Evolutionary conservation across 768 basidiomycete genomes (phyloP).

Genomic region (Daedaleopsis sinensis): DNA sequence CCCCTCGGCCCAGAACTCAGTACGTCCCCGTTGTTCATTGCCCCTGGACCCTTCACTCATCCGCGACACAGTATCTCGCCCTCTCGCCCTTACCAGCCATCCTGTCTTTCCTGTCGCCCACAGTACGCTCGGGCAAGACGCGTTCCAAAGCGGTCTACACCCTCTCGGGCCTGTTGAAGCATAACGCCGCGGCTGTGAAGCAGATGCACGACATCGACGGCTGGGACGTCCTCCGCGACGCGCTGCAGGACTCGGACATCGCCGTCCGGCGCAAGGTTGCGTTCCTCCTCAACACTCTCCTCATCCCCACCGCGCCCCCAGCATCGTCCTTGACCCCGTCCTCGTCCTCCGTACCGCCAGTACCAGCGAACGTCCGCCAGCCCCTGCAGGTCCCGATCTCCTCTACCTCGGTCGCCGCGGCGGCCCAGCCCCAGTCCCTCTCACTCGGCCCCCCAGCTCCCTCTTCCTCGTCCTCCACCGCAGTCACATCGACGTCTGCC

Average conservation of each 20-base stretch:
- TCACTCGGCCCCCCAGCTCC: too few relatives aligned
- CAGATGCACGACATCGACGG: conserved; percentile 56
- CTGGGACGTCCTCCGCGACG: conserved; percentile 62
- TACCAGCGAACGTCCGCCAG: conserved; percentile 9
- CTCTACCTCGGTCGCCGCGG: not conserved
- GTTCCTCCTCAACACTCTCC: conserved; percentile 75
- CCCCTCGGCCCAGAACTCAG: conserved; percentile 77
- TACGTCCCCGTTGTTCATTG: too few relatives aligned
- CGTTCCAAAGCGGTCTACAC: conserved; percentile 85
- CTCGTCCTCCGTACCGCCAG: not conserved
- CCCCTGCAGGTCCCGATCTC: conserved; percentile 14
- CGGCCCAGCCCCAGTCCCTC: not conserved
- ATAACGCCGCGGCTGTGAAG: conserved; percentile 68
- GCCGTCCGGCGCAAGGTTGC: conserved; percentile 75
- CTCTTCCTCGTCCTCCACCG: not conserved
- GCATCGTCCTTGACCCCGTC: not conserved
- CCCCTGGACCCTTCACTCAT: too few relatives aligned
- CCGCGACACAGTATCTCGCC: conserved; percentile 65
- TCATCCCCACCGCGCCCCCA: conserved; percentile 46
- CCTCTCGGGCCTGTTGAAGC: conserved; percentile 78
- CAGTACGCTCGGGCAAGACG: conserved; percentile 51
- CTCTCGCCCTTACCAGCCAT: conserved; percentile 69
- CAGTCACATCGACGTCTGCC: conserved; percentile 1
- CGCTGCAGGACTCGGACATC: conserved; percentile 78
- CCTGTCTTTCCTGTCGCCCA: conserved; percentile 60